Evolutionary conservation across 106 monocot genomes (phyloP).

Genomic region (Allium fistulosum): DNA sequence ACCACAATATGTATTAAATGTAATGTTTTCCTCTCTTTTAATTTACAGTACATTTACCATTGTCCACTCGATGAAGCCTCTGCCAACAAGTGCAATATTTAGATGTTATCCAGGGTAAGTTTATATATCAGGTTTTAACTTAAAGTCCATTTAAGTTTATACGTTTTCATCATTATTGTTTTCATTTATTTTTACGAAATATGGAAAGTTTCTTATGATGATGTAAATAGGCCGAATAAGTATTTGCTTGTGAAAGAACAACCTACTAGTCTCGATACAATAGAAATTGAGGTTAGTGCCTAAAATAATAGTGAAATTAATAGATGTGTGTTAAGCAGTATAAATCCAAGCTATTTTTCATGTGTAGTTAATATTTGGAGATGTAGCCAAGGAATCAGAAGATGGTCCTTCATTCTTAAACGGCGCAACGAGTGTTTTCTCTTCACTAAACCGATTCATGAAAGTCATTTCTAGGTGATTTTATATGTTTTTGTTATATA

Average conservation of each 20-base stretch:
- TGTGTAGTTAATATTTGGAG: constrained; percentile 64
- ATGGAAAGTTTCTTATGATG: constrained; percentile 95
- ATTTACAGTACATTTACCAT: constrained; percentile 73
- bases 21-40: no score
- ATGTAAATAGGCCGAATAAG: constrained; percentile 71
- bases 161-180: not conserved
- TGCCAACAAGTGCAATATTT: constrained; percentile 73
- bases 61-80: constrained; percentile 80
- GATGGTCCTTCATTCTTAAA: constrained; percentile 40
- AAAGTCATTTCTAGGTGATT: constrained; percentile 59
- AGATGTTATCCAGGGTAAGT: constrained; percentile 93
- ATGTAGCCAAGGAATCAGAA: constrained; percentile 36
- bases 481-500: no score
- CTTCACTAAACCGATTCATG: constrained; percentile 64
- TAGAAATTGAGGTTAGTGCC: constrained; percentile 67
- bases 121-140: not conserved
- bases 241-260: constrained; percentile 82
- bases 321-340: not conserved
- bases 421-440: constrained; percentile 51
- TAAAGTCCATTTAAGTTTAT: not conserved
- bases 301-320: not conserved
- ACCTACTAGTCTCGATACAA: constrained; percentile 58
- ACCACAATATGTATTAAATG: no score
- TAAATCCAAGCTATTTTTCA: not conserved
- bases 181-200: constrained; percentile 26